These are phyloP conservation scores for Microbotryum saponariae DNA, from an alignment of 1,284 basidiomycete species.

Conservation along the genomic window DNA sequence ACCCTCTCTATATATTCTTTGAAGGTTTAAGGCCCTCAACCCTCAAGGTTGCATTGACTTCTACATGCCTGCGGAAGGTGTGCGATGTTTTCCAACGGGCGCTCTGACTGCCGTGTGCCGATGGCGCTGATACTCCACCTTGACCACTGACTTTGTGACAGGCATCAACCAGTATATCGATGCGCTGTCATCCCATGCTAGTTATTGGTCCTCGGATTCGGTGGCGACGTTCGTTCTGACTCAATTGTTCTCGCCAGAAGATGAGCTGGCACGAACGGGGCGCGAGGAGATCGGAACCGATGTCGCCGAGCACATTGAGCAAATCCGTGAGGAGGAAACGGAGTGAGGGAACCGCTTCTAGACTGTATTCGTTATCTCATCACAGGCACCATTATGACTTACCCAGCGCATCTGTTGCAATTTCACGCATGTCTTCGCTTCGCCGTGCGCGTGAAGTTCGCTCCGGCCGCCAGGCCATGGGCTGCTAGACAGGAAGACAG, in stretches of 20 bases:
- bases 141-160: neutral
- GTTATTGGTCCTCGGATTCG: conserved; percentile 14
- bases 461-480: too few relatives aligned
- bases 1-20: neutral
- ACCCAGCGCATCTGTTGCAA: too few relatives aligned
- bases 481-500: too few relatives aligned
- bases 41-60: conserved; percentile 19
- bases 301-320: too few relatives aligned
- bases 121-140: neutral
- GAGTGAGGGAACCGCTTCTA: neutral
- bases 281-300: conserved; percentile 21
- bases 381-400: too few relatives aligned
- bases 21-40: conserved; percentile 21
- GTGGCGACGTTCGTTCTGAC: conserved; percentile 23
- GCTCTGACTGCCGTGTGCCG: neutral
- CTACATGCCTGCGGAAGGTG: conserved; percentile 22
- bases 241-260: conserved; percentile 20
- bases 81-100: neutral
- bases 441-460: too few relatives aligned
- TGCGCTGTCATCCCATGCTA: conserved; percentile 14
- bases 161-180: conserved; percentile 21
- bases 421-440: too few relatives aligned
- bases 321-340: conserved; percentile 5
- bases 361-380: too few relatives aligned
- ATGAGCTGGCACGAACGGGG: conserved; percentile 19